A percentile compares a stretch with the other conserved stretches of the same genome.
Evolutionary conservation across 2,329 filamentous ascomycete species (phyloP).

Genomic region (Colletotrichum coccodes): DNA sequence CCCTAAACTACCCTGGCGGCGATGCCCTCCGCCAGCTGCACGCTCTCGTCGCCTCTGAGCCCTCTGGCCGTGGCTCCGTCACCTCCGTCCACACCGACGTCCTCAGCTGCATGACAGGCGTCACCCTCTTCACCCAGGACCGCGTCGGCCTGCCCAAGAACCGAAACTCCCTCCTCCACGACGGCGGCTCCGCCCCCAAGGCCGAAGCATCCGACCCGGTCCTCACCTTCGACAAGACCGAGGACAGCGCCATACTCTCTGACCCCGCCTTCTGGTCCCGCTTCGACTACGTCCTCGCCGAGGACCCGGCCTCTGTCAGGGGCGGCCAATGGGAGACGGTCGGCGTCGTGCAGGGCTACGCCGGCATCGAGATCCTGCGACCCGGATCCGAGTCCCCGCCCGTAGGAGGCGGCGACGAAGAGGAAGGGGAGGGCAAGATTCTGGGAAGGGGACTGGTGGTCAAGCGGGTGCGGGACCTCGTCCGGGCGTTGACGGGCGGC

Average conservation of each 20-base stretch:
- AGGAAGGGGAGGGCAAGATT: conserved; percentile 39
- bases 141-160: conserved; percentile 48
- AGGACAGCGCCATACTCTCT: conserved; percentile 56
- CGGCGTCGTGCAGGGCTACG: conserved; percentile 66
- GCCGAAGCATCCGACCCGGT: conserved; percentile 34
- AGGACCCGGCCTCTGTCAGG: conserved; percentile 58
- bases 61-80: conserved; percentile 37
- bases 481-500: conserved; percentile 62
- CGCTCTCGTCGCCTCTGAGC: conserved; percentile 41
- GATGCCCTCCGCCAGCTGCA: conserved; percentile 74
- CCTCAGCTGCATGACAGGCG: conserved; percentile 74
- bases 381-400: conserved; percentile 49
- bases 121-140: conserved; percentile 72
- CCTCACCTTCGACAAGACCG: conserved; percentile 70
- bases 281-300: conserved; percentile 71
- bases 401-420: conserved; percentile 18
- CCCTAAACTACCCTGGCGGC: conserved; percentile 93
- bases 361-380: conserved; percentile 66
- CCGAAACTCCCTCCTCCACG: conserved; percentile 34
- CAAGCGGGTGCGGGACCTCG: conserved; percentile 48
- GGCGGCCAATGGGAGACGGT: conserved; percentile 66
- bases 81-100: conserved; percentile 71
- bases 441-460: conserved; percentile 58
- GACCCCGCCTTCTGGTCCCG: conserved; percentile 68
- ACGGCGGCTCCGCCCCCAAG: conserved; percentile 34